Evolutionary conservation across 345 rosid species (phyloP).

Genomic region (Moricandia moricandioides): DNA sequence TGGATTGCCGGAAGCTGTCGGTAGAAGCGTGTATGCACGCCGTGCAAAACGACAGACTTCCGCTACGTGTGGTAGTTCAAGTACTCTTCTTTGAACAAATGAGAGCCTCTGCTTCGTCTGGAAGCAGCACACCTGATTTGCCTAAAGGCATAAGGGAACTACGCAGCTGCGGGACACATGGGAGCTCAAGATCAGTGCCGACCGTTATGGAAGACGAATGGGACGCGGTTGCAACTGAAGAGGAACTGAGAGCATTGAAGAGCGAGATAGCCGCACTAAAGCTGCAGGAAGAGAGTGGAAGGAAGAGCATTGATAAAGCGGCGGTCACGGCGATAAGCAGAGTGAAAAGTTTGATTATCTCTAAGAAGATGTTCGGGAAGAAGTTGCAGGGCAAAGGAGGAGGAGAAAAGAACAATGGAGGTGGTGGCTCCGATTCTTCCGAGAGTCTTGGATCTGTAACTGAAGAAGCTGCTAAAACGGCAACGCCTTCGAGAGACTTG

Average conservation of each 20-base stretch:
- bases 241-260: constrained; percentile 70
- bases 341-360: constrained; percentile 70
- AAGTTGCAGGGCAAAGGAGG: constrained; percentile 17
- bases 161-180: constrained; percentile 45
- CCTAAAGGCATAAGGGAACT: constrained; percentile 55
- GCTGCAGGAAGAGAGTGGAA: constrained; percentile 43
- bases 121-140: constrained; percentile 80
- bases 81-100: constrained; percentile 85
- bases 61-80: constrained; percentile 73
- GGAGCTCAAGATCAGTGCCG: constrained; percentile 69
- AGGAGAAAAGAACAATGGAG: constrained; percentile 39
- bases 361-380: constrained; percentile 62
- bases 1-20: constrained; percentile 88
- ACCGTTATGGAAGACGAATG: constrained; percentile 78
- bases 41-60: constrained; percentile 82
- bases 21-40: constrained; percentile 84
- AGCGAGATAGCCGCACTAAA: constrained; percentile 61
- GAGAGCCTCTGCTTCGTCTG: constrained; percentile 65
- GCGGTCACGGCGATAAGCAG: constrained; percentile 41
- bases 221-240: constrained; percentile 70
- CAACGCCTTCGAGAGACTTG: constrained; percentile 61
- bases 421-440: constrained; percentile 76
- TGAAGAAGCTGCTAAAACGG: constrained; percentile 49
- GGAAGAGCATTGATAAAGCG: constrained; percentile 43
- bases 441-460: constrained; percentile 61